A percentile compares a stretch with the other conserved stretches of the same genome.
Conservation (phyloP, 1,284 basidiomycete genomes). For the Irpex sp. region DNA sequence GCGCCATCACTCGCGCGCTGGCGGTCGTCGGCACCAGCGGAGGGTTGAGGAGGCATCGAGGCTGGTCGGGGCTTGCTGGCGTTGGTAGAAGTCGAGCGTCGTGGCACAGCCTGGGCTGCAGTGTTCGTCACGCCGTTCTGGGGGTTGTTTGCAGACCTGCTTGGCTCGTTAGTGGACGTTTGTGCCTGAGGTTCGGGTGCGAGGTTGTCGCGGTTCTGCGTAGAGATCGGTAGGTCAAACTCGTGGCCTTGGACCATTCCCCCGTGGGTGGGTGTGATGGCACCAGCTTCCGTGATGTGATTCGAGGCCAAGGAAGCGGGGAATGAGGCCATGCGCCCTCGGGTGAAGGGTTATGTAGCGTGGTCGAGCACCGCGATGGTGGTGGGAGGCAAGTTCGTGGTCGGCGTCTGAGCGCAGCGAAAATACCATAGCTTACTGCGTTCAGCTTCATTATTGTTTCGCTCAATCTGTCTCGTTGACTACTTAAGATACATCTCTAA, state of each 20-base stretch:
- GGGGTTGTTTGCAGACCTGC: constrained; percentile 17
- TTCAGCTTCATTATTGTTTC: neutral
- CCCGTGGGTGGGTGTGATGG: constrained; percentile 53
- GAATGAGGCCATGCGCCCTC: constrained; percentile 33
- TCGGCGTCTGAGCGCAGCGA: neutral
- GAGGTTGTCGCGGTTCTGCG: constrained; percentile 18
- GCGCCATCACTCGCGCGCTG: constrained; percentile 29
- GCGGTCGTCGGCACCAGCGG: constrained; percentile 30
- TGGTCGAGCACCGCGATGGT: constrained; percentile 3
- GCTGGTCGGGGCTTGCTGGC: constrained; percentile 49
- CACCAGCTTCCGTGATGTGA: constrained; percentile 41
- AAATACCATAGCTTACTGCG: neutral
- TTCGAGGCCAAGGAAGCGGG: constrained; percentile 30
- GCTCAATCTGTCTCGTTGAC: neutral
- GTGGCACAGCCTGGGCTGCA: constrained; percentile 17
- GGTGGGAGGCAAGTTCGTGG: constrained; percentile 4
- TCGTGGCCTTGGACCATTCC: constrained; percentile 55
- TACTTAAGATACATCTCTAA: neutral
- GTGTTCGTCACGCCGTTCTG: constrained; percentile 9
- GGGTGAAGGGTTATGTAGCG: constrained; percentile 6
- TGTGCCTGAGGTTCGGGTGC: constrained; percentile 31
- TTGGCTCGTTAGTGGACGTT: constrained; percentile 5
- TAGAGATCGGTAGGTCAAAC: constrained; percentile 46
- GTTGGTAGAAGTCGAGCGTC: constrained; percentile 24
- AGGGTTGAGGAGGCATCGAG: constrained; percentile 65